Conservation (phyloP, 2,329 filamentous ascomycete genomes). For the Stemphylium lycopersici region DNA sequence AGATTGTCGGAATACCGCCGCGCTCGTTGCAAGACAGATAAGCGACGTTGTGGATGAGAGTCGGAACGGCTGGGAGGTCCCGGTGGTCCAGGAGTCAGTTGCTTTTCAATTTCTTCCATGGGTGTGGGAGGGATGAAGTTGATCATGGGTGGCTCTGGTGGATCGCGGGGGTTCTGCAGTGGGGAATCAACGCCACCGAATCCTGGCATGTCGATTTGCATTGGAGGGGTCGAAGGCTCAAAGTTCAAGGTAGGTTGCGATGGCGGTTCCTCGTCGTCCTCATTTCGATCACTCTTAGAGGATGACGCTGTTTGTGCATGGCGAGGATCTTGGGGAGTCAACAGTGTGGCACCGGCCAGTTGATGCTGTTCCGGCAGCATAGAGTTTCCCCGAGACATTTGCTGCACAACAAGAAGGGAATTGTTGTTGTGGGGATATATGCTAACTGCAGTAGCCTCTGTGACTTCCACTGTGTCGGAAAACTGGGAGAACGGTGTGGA, state of each 20-base stretch:
- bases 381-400: slow-evolving; percentile 44
- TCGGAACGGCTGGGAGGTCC: slow-evolving; percentile 40
- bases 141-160: slow-evolving; percentile 63
- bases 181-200: slow-evolving; percentile 59
- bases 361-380: slow-evolving; percentile 27
- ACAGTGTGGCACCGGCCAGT: slow-evolving; percentile 19
- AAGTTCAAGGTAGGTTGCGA: slow-evolving; percentile 38
- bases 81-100: slow-evolving; percentile 42
- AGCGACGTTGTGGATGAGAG: slow-evolving; percentile 45
- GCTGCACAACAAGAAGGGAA: slow-evolving; percentile 68
- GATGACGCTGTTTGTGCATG: slow-evolving; percentile 29
- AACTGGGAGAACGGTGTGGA: slow-evolving; percentile 58
- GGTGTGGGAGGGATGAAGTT: slow-evolving; percentile 63
- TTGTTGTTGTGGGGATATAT: slow-evolving; percentile 69
- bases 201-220: slow-evolving; percentile 33
- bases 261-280: slow-evolving; percentile 10
- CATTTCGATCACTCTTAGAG: slow-evolving; percentile 19
- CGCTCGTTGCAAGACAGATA: slow-evolving; percentile 52
- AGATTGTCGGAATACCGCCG: slow-evolving; percentile 55
- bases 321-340: slow-evolving; percentile 24
- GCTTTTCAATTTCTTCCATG: slow-evolving; percentile 52
- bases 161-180: slow-evolving; percentile 63
- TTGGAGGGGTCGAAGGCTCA: slow-evolving; percentile 47
- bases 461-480: slow-evolving; percentile 63
- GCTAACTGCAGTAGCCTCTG: slow-evolving; percentile 65